phyloP scores from a whole-genome alignment of 78 protist genomes.

The Dictyostelium intermedium region DNA sequence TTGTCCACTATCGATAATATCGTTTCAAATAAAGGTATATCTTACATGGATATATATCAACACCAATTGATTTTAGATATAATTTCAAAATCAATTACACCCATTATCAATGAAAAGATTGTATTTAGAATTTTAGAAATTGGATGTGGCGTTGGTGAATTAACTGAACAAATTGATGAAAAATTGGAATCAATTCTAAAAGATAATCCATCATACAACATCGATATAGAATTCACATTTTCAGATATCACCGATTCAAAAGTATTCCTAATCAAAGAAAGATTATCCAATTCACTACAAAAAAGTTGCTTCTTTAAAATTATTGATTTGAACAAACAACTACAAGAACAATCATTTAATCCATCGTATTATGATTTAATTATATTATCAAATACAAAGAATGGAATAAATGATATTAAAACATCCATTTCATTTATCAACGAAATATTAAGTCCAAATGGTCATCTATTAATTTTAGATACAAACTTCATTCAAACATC shows the following conservation, averaged over 20 bases:
- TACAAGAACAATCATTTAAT: neutral
- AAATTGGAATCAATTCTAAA: neutral
- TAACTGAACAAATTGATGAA: neutral
- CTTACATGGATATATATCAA: too few relatives aligned
- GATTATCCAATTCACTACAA: neutral
- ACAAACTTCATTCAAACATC: neutral
- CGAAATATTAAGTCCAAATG: neutral
- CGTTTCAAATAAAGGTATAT: too few relatives aligned
- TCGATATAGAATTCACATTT: neutral
- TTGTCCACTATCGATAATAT: too few relatives aligned
- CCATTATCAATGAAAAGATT: neutral
- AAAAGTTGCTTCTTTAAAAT: too few relatives aligned
- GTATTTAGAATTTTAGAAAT: constrained; percentile 13
- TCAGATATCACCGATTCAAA: neutral
- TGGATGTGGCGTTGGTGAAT: constrained; percentile 21
- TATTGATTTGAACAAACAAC: too few relatives aligned
- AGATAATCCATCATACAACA: neutral
- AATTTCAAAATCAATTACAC: neutral
- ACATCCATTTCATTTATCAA: neutral
- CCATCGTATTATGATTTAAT: neutral
- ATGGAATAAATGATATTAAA: neutral
- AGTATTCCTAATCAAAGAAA: neutral
- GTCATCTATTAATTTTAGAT: neutral
- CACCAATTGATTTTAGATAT: neutral
- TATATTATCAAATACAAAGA: neutral